Evolutionary conservation across 805 yeast genomes (phyloP), one percentile per base, ranked within the genome.

Genomic region (Wickerhamiella nectarea): DNA sequence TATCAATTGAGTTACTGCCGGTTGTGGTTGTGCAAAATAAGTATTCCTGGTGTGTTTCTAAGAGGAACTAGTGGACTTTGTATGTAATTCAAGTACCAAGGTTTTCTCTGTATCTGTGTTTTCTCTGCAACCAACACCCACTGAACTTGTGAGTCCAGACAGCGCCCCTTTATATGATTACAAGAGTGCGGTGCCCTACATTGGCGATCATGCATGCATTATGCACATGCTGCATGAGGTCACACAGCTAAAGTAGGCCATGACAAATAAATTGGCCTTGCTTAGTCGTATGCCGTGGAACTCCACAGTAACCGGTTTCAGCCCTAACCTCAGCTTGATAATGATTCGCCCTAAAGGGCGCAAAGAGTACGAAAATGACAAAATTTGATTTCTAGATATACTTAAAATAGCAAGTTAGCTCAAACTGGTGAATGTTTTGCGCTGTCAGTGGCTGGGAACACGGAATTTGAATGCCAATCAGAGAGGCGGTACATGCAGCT

Each of bases 151-250:
- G n/a, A 11, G 31, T 11, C 31, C 12, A 5, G n/a, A 28, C 8
- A 14, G n/a, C 31, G 14, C 15, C 31, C 34, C 35, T 38, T 38
- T 38, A 38, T 38, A 28, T 38, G 29, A 38, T 29, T 29, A 38
- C 29, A 29, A 17, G 12, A 38, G 34, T 21, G 41, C 41, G 19
- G 19, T 17, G 15, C 36, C 33, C 42, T 31, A 35, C 42, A 39
- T 39, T 38, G 42, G 42, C 42, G 42, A 39, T 31, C 42, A 31
- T 39, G 42, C 42, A 39, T 39, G 34, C 38, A 14, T 10, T 10
- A 19, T 12, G 17, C 17, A 14, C 26, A 35, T 35, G 15, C 15
- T 36, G 39, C 33, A 25, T 15, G 33, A 6, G 22, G 29, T 14
- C 21, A 22, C 28, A 29, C 31, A 28, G 31, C 31, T 28, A 28